phyloP scores from a whole-genome alignment of 768 basidiomycete species.

The Sporobolomyces roseus region DNA sequence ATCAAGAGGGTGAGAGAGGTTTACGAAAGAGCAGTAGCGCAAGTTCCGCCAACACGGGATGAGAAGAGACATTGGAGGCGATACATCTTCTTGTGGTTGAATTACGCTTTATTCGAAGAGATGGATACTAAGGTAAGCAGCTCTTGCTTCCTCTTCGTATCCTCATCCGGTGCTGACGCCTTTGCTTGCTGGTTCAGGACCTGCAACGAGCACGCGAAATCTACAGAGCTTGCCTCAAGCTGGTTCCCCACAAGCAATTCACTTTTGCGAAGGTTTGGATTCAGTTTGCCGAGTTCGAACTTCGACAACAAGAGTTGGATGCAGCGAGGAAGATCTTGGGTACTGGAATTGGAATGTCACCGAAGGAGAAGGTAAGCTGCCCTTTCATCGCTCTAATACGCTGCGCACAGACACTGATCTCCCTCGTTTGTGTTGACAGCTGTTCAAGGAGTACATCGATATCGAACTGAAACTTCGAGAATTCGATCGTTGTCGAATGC shows the following conservation, averaged over 20 bases:
- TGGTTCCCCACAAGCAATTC: slow-evolving; percentile 93
- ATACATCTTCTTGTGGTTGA: slow-evolving; percentile 53
- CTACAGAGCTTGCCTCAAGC: slow-evolving; percentile 79
- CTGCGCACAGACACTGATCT: background rate
- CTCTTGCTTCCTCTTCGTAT: background rate
- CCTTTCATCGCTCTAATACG: background rate
- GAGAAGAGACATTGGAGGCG: slow-evolving; percentile 74
- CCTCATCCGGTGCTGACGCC: background rate
- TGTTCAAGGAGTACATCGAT: slow-evolving; percentile 95
- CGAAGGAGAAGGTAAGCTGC: slow-evolving; percentile 65
- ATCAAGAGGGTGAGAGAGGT: slow-evolving; percentile 75
- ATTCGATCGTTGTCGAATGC: slow-evolving; percentile 83
- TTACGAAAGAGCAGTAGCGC: slow-evolving; percentile 90
- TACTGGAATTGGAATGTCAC: slow-evolving; percentile 86
- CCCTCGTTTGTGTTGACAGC: slow-evolving; percentile 26
- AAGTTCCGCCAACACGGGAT: slow-evolving; percentile 78
- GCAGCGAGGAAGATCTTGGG: slow-evolving; percentile 88
- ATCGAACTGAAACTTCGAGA: slow-evolving; percentile 91
- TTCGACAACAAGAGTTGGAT: slow-evolving; percentile 71
- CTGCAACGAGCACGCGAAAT: slow-evolving; percentile 79
- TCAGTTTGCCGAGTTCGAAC: slow-evolving; percentile 85
- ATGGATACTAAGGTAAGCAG: slow-evolving; percentile 76
- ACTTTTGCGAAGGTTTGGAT: slow-evolving; percentile 97
- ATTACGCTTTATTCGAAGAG: slow-evolving; percentile 96
- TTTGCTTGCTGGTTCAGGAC: slow-evolving; percentile 57